Evolutionary conservation across 1,284 basidiomycete species (phyloP).

Genomic region (Golubevia sp.): DNA sequence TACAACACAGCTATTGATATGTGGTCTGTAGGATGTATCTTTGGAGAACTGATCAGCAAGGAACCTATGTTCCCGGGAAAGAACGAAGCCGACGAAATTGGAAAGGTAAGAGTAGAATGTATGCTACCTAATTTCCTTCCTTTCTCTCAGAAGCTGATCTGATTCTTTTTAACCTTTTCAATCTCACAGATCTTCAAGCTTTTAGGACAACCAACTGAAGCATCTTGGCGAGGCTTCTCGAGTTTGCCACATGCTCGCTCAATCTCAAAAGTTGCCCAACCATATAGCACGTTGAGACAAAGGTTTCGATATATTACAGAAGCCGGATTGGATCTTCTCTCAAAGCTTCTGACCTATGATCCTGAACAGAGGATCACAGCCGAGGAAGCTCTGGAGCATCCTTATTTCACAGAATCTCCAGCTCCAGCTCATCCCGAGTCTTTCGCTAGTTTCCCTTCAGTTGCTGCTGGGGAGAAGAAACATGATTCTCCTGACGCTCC

Average conservation of each 20-base stretch:
- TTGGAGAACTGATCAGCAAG: constrained; percentile 89
- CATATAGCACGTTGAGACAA: constrained; percentile 64
- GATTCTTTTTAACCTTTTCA: background rate
- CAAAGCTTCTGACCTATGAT: constrained; percentile 83
- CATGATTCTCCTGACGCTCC: background rate
- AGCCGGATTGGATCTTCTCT: constrained; percentile 83
- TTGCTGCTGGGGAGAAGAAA: constrained; percentile 87
- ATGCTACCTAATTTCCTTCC: constrained; percentile 2
- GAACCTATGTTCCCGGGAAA: constrained; percentile 96
- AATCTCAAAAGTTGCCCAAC: constrained; percentile 65
- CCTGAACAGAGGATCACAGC: constrained; percentile 82
- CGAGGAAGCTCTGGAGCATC: constrained; percentile 83
- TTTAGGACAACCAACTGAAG: constrained; percentile 82
- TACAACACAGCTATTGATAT: constrained; percentile 55
- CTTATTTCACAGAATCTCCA: constrained; percentile 91
- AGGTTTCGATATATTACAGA: constrained; percentile 78
- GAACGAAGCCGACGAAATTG: constrained; percentile 87
- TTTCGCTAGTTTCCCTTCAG: constrained; percentile 93
- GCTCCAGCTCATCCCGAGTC: constrained; percentile 95
- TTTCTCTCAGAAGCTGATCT: background rate
- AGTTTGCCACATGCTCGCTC: constrained; percentile 79
- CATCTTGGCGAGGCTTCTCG: constrained; percentile 83
- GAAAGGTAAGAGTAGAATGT: constrained; percentile 67
- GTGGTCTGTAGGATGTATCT: constrained; percentile 98
- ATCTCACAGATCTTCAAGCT: constrained; percentile 75